Conservation (phyloP, 2,329 filamentous ascomycete genomes). For the Madurella fahalii region DNA sequence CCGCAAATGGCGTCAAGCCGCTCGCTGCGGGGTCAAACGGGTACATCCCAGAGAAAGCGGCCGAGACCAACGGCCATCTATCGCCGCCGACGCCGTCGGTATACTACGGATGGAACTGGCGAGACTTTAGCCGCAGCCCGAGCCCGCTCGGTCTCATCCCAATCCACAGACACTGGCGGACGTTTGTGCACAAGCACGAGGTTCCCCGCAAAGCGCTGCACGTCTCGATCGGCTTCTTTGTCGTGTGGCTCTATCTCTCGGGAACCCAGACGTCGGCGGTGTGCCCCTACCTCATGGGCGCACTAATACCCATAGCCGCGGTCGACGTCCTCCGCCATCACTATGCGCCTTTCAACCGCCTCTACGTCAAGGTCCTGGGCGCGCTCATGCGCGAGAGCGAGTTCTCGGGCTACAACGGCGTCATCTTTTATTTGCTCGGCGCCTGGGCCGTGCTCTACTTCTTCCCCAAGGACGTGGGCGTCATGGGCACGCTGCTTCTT, state of each 20-base stretch:
- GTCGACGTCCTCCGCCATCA: conserved; percentile 80
- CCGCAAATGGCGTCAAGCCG: conserved; percentile 8
- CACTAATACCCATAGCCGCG: conserved; percentile 77
- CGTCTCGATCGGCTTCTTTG: conserved; percentile 93
- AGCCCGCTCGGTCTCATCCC: conserved; percentile 92
- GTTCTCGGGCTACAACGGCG: conserved; percentile 89
- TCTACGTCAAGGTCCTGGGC: conserved; percentile 81
- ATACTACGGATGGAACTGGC: conserved; percentile 70
- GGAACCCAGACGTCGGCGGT: conserved; percentile 75
- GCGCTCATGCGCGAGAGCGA: conserved; percentile 97
- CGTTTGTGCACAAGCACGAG: conserved; percentile 93
- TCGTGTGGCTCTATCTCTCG: conserved; percentile 76
- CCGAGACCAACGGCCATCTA: conserved; percentile 58
- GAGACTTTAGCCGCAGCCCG: conserved; percentile 84
- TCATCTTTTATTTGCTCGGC: conserved; percentile 93
- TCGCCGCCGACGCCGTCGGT: conserved; percentile 59
- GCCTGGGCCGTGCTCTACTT: conserved; percentile 81
- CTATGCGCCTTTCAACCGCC: conserved; percentile 73
- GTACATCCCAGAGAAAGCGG: conserved; percentile 7
- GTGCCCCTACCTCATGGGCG: conserved; percentile 76
- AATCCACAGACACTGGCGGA: conserved; percentile 87
- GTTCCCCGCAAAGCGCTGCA: conserved; percentile 91
- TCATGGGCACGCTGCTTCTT: conserved; percentile 83
- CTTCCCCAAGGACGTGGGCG: conserved; percentile 89
- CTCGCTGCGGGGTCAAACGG: conserved; percentile 20